Percentiles rank a stretch among this genome's conserved stretches.
These are phyloP conservation scores for Arachis stenosperma DNA, from an alignment of 306 rosid genomes.

Conservation along the genomic window DNA sequence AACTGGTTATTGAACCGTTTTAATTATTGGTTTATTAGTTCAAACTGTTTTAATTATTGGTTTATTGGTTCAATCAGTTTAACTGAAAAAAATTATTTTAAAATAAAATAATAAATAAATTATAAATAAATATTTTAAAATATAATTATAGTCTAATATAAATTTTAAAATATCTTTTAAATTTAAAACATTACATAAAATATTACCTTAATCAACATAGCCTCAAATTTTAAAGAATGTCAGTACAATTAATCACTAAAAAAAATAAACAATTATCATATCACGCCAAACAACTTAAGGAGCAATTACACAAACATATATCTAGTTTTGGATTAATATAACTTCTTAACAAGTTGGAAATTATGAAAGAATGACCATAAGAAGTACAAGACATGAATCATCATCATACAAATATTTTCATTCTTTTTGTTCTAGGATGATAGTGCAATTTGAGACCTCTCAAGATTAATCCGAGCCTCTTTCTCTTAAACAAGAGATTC, in stretches of 20 bases:
- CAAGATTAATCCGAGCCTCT: slow-evolving; percentile 72
- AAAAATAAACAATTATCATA: slow-evolving; percentile 3
- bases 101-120: no score
- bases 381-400: slow-evolving; percentile 52
- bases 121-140: no score
- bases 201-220: neutral
- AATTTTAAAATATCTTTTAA: no score
- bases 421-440: slow-evolving; percentile 32
- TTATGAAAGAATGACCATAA: slow-evolving; percentile 57
- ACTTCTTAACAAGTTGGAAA: slow-evolving; percentile 44
- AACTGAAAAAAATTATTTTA: no score
- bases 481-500: slow-evolving; percentile 79
- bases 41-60: no score
- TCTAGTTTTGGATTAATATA: slow-evolving; percentile 34
- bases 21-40: no score
- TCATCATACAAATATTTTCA: slow-evolving; percentile 53
- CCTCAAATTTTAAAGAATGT: slow-evolving; percentile 23
- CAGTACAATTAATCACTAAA: slow-evolving; percentile 26
- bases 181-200: no score
- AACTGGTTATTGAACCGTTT: no score
- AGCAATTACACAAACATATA: slow-evolving; percentile 36
- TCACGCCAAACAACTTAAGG: slow-evolving; percentile 30
- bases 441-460: slow-evolving; percentile 67
- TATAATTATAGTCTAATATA: no score
- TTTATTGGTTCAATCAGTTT: no score